Evolutionary conservation across 73 alveolate genomes (phyloP).

Genomic region (Blepharisma stoltei): DNA sequence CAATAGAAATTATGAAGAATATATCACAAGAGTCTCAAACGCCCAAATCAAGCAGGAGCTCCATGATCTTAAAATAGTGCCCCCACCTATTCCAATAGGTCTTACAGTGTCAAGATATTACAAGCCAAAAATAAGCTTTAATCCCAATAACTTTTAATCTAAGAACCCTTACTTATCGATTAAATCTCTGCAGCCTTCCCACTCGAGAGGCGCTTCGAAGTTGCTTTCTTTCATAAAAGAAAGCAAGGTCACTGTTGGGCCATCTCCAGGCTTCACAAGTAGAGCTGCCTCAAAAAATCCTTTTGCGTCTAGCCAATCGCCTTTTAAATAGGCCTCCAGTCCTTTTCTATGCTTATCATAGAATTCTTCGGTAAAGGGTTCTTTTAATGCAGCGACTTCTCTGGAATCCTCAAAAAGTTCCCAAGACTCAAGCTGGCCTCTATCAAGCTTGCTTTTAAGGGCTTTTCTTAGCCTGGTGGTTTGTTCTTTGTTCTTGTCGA

Average conservation of each 20-base stretch:
- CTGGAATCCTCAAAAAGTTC: conserved; percentile 3
- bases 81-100: no score
- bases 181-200: conserved; percentile 33
- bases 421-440: neutral
- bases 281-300: conserved; percentile 42
- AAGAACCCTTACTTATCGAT: no score
- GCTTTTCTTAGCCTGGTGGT: neutral
- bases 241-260: conserved; percentile 46
- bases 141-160: no score
- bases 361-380: conserved; percentile 28
- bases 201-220: conserved; percentile 28
- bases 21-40: neutral
- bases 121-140: no score
- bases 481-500: neutral
- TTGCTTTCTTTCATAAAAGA: conserved; percentile 41
- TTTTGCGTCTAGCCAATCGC: conserved; percentile 59
- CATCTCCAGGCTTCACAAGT: conserved; percentile 44
- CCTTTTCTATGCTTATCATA: conserved; percentile 38
- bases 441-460: neutral
- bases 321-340: conserved; percentile 37
- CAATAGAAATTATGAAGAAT: neutral
- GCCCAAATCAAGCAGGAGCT: no score
- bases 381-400: conserved; percentile 37
- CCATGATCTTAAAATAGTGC: no score
- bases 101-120: no score